Evolutionary conservation across 2,329 filamentous ascomycete genomes (phyloP).

Genomic region (Hawksworthiomyces lignivorus): DNA sequence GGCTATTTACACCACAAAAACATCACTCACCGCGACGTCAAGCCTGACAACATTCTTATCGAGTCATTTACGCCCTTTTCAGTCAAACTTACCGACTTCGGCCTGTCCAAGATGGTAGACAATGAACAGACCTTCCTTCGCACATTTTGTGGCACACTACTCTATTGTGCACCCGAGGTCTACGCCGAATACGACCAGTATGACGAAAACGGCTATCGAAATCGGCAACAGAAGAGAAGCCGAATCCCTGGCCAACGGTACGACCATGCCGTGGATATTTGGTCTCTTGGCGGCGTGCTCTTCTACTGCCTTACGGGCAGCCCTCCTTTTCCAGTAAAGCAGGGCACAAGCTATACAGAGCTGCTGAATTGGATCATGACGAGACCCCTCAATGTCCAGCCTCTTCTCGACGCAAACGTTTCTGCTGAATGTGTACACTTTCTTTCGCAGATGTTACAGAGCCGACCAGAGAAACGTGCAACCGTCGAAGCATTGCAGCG

Average conservation of each 20-base stretch:
- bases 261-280: constrained; percentile 80
- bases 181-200: constrained; percentile 67
- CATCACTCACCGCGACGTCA: constrained; percentile 97
- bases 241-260: constrained; percentile 56
- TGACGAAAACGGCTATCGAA: constrained; percentile 61
- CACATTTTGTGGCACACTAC: constrained; percentile 90
- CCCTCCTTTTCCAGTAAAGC: constrained; percentile 74
- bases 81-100: constrained; percentile 94
- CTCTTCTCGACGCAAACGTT: constrained; percentile 51
- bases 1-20: constrained; percentile 78
- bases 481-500: constrained; percentile 61
- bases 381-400: constrained; percentile 56
- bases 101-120: constrained; percentile 87
- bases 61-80: constrained; percentile 62
- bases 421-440: constrained; percentile 67
- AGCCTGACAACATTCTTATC: constrained; percentile 95
- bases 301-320: constrained; percentile 75
- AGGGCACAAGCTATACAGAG: constrained; percentile 67
- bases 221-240: constrained; percentile 56
- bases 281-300: constrained; percentile 67
- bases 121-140: constrained; percentile 86
- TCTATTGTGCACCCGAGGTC: constrained; percentile 95
- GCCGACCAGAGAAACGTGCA: constrained; percentile 69
- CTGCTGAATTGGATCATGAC: constrained; percentile 86
- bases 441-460: constrained; percentile 68